Percentiles rank a stretch among this genome's conserved stretches.
Evolutionary conservation across 345 rosid species (phyloP).

Genomic region (Populus deltoides): DNA sequence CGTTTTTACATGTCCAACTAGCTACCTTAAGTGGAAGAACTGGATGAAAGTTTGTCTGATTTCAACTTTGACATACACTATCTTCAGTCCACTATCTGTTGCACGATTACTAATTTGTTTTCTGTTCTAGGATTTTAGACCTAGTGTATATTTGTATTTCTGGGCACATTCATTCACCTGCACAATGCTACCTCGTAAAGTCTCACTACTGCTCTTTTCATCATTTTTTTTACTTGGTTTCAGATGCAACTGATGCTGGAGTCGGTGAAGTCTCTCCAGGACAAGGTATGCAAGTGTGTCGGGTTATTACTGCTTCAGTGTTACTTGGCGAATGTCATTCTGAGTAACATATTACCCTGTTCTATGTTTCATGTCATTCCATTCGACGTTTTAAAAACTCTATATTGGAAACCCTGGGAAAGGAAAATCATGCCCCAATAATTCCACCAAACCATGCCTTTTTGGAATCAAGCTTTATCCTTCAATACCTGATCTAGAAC

Average conservation of each 20-base stretch:
- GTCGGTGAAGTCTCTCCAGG: constrained; percentile 28
- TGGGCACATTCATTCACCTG: not conserved
- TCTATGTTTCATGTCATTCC: not conserved
- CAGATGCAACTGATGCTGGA: constrained; percentile 39
- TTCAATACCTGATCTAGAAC: not conserved
- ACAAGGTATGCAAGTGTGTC: constrained; percentile 35
- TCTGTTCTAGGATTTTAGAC: not conserved
- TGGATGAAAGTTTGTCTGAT: not conserved
- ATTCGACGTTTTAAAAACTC: not conserved
- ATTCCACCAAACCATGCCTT: not conserved
- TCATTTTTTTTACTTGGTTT: not conserved
- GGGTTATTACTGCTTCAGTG: not conserved
- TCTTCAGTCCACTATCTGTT: not conserved
- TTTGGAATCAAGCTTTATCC: not conserved
- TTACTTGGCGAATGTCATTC: not conserved
- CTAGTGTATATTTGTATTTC: not conserved
- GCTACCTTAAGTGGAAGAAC: not conserved
- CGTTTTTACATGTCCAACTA: too few species aligned
- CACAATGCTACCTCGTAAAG: not conserved
- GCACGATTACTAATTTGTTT: not conserved
- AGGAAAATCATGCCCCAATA: too few species aligned
- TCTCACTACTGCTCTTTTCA: not conserved
- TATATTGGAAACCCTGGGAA: too few species aligned
- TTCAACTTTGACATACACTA: not conserved
- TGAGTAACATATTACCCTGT: not conserved